A percentile compares a stretch with the other conserved stretches of the same genome.
These are phyloP conservation scores for Avicennia marina DNA, from an alignment of 257 asterid species.

Conservation along the genomic window DNA sequence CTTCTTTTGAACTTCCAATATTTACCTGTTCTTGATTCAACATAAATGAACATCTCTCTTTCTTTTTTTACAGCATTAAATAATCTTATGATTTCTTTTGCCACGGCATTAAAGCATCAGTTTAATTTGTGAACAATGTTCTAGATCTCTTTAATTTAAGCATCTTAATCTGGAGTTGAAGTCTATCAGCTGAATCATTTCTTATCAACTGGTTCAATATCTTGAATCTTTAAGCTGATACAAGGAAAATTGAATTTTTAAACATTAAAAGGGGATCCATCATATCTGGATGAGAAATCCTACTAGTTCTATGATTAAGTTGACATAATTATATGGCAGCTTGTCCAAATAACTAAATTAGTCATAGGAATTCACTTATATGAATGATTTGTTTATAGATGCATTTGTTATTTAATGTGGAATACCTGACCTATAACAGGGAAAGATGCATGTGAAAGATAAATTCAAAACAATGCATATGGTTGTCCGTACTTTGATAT, in stretches of 20 bases:
- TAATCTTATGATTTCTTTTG: neutral
- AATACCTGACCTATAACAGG: neutral
- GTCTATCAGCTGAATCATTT: conserved; percentile 6
- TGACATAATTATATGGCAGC: neutral
- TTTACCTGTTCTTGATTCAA: neutral
- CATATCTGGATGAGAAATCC: neutral
- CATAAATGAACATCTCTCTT: neutral
- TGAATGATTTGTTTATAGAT: neutral
- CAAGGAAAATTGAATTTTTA: neutral
- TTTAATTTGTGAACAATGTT: neutral
- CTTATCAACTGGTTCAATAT: conserved; percentile 2
- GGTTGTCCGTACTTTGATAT: neutral
- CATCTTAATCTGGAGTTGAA: conserved; percentile 10
- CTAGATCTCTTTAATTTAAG: neutral
- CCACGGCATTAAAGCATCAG: conserved; percentile 5
- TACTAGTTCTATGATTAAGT: neutral
- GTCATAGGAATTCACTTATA: conserved; percentile 5
- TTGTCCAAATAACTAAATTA: conserved; percentile 3
- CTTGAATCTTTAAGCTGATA: conserved; percentile 13
- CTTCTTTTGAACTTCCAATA: conserved; percentile 10
- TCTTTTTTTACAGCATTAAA: no score
- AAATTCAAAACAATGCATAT: conserved; percentile 6
- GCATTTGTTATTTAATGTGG: neutral
- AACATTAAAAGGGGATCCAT: no score
- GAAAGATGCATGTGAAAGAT: conserved; percentile 1